Evolutionary conservation across 768 basidiomycete genomes (phyloP).

Genomic region (Gautieria morchelliformis): DNA sequence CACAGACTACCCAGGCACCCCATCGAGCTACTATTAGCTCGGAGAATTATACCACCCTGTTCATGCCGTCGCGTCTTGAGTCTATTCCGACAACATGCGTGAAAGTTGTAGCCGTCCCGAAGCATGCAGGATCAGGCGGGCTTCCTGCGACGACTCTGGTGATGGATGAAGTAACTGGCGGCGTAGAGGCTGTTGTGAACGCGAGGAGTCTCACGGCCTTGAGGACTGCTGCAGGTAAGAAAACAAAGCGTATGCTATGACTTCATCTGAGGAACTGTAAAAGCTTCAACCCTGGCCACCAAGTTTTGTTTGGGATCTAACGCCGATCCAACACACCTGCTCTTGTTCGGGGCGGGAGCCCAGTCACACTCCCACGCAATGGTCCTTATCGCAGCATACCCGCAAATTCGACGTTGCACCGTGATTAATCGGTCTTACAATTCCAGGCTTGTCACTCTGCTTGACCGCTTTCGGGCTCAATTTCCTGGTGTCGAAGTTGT

Average conservation of each 20-base stretch:
- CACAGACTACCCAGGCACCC: slow-evolving; percentile 31
- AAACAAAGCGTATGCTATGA: neutral
- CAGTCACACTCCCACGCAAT: slow-evolving; percentile 60
- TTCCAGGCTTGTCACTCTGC: slow-evolving; percentile 34
- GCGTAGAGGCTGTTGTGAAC: slow-evolving; percentile 68
- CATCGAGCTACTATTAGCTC: slow-evolving; percentile 50
- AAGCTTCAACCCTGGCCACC: slow-evolving; percentile 63
- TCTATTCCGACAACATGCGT: slow-evolving; percentile 44
- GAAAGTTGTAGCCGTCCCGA: slow-evolving; percentile 77
- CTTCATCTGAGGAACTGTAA: neutral
- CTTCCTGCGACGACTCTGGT: slow-evolving; percentile 72
- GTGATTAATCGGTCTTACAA: slow-evolving; percentile 56
- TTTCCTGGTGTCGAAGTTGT: slow-evolving; percentile 17
- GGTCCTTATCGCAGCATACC: slow-evolving; percentile 49
- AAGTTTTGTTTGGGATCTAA: slow-evolving; percentile 35
- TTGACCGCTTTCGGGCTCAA: slow-evolving; percentile 17
- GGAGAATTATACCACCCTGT: slow-evolving; percentile 50
- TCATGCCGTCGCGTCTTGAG: slow-evolving; percentile 73
- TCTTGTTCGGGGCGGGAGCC: slow-evolving; percentile 66
- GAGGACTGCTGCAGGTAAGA: slow-evolving; percentile 70
- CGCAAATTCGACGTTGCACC: slow-evolving; percentile 41
- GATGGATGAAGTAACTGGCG: slow-evolving; percentile 60
- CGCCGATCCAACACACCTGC: slow-evolving; percentile 31
- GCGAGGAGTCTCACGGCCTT: slow-evolving; percentile 70
- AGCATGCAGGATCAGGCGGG: slow-evolving; percentile 36